Percentiles rank a stretch among this genome's conserved stretches.
phyloP scores from a whole-genome alignment of 2,329 filamentous ascomycete species.

The Ceratocystis diversiconidia region DNA sequence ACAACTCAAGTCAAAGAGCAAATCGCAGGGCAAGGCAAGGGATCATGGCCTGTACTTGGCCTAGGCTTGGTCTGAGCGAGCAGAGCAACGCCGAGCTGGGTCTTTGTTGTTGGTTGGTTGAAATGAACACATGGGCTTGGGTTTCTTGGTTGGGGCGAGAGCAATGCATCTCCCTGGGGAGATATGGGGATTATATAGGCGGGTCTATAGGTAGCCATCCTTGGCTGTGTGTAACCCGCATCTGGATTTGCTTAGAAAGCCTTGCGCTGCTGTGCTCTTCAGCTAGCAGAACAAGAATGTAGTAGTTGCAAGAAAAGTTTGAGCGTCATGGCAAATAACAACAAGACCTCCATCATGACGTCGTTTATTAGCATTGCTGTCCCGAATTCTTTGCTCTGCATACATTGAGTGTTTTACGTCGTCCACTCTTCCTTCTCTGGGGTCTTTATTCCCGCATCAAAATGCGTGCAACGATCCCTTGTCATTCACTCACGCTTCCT shows the following conservation, averaged over 20 bases:
- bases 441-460: background rate
- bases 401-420: background rate
- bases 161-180: background rate
- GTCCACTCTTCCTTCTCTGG: background rate
- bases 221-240: background rate
- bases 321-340: too few species aligned
- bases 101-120: conserved; percentile 2
- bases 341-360: background rate
- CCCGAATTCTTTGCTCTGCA: background rate
- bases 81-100: background rate
- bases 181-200: background rate
- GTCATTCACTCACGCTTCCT: background rate
- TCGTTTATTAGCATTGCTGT: too few species aligned
- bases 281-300: too few species aligned
- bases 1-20: background rate
- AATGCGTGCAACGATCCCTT: background rate
- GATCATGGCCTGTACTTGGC: background rate
- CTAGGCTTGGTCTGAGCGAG: conserved; percentile 3
- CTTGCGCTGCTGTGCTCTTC: background rate
- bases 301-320: too few species aligned
- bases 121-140: conserved; percentile 4
- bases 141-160: background rate
- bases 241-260: background rate
- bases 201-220: background rate
- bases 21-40: conserved; percentile 1